These are phyloP conservation scores for Brassica balearica DNA, from an alignment of 441 rosid genomes.

Conservation along the genomic window DNA sequence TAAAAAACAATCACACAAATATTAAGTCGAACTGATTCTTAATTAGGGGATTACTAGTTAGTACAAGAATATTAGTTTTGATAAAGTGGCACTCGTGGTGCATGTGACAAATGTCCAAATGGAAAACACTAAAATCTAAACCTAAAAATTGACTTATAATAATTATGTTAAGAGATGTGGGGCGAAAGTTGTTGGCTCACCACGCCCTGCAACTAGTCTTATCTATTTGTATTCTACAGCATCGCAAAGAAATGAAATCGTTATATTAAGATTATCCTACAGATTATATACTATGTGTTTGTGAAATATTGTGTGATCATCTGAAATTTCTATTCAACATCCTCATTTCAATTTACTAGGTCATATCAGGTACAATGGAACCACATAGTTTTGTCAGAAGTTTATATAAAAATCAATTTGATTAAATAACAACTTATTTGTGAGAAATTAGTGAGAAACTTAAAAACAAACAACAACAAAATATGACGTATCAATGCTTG, in stretches of 20 bases:
- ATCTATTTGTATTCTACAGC: constrained; percentile 7
- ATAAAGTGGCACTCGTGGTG: neutral
- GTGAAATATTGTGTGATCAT: neutral
- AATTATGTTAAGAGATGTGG: constrained; percentile 21
- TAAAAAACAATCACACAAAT: neutral
- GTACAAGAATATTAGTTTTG: neutral
- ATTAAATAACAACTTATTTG: neutral
- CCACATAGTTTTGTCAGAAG: neutral
- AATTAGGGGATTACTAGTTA: neutral
- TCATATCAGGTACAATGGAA: neutral
- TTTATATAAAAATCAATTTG: neutral
- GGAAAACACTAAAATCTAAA: constrained; percentile 29
- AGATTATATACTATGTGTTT: neutral
- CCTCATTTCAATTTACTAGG: neutral
- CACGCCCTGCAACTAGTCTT: constrained; percentile 10
- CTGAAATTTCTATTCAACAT: neutral
- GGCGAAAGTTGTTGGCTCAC: constrained; percentile 36
- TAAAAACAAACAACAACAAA: neutral
- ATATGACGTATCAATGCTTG: neutral
- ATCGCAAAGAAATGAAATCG: neutral
- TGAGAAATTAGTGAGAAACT: neutral
- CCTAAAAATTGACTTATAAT: neutral
- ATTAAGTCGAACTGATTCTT: neutral
- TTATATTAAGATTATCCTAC: neutral
- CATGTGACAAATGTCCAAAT: constrained; percentile 35